A percentile compares a stretch with the other conserved stretches of the same genome.
Evolutionary conservation across 1,284 basidiomycete genomes (phyloP).

Genomic region (Ceratobasidium sp.): DNA sequence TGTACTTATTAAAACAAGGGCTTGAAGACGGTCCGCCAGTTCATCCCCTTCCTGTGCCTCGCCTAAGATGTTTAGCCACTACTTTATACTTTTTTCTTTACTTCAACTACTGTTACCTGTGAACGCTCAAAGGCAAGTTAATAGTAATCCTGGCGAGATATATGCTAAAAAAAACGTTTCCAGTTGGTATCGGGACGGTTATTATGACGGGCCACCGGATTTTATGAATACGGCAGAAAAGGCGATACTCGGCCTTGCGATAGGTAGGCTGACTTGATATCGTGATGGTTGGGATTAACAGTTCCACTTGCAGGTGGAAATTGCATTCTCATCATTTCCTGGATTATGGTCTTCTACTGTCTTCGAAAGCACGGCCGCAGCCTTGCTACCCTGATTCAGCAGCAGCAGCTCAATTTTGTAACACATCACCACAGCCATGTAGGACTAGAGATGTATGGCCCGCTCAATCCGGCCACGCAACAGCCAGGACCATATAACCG

Average conservation of each 20-base stretch:
- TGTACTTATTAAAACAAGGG: too few relatives aligned
- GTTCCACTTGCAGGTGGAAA: neutral
- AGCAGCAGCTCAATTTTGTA: neutral
- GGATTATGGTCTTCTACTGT: slow-evolving; percentile 6
- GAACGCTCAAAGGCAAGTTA: neutral
- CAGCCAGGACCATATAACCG: slow-evolving; percentile 17
- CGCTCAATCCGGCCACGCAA: neutral
- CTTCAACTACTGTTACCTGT: neutral
- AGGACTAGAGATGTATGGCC: neutral
- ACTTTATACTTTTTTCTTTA: neutral
- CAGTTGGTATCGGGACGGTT: neutral
- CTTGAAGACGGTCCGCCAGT: too few relatives aligned
- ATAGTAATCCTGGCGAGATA: too few relatives aligned
- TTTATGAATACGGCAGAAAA: neutral
- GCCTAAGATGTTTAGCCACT: neutral
- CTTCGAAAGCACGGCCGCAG: slow-evolving; percentile 12
- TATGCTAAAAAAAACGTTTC: neutral
- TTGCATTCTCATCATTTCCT: slow-evolving; percentile 9
- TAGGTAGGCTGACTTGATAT: neutral
- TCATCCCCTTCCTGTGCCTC: neutral
- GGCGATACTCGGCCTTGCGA: neutral
- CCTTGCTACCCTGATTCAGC: neutral
- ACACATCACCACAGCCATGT: neutral
- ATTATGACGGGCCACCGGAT: neutral
- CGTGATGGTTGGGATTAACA: neutral